Evolutionary conservation across 345 rosid genomes (phyloP).

Genomic region (Turnera subulata): DNA sequence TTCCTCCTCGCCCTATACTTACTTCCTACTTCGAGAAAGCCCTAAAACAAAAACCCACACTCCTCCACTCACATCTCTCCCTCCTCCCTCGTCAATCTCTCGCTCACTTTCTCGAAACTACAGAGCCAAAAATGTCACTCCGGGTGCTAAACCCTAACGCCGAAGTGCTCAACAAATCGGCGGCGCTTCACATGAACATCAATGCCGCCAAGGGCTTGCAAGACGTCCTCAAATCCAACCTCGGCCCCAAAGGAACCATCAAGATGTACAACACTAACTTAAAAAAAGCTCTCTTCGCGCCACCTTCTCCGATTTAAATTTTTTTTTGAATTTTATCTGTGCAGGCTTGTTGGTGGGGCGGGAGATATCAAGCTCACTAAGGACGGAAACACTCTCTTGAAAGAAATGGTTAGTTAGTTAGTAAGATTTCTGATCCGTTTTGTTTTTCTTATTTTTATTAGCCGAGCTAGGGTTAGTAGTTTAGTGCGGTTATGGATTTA

Average conservation of each 20-base stretch:
- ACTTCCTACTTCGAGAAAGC: not conserved
- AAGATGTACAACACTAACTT: constrained; percentile 49
- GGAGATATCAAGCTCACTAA: constrained; percentile 97
- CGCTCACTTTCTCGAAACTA: not conserved
- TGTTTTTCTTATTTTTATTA: not conserved
- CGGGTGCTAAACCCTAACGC: constrained; percentile 94
- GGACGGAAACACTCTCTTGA: constrained; percentile 92
- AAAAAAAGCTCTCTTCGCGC: not conserved
- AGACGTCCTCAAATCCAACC: constrained; percentile 87
- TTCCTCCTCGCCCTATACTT: no score
- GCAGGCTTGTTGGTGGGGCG: constrained; percentile 95
- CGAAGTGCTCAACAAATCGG: constrained; percentile 94
- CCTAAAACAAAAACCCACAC: not conserved
- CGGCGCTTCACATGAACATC: constrained; percentile 97
- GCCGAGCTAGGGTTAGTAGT: not conserved
- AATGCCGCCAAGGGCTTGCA: constrained; percentile 97
- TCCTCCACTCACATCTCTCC: not conserved
- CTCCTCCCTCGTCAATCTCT: not conserved
- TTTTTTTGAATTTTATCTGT: not conserved
- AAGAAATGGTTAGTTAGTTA: constrained; percentile 67
- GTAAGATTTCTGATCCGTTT: constrained; percentile 19
- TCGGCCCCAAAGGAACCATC: constrained; percentile 98
- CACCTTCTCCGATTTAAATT: not conserved
- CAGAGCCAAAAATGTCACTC: constrained; percentile 64
- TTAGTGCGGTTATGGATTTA: not conserved